Evolutionary conservation across 2,329 filamentous ascomycete species (phyloP), one percentile per base, ranked within the genome.

Genomic region (Gyromitra esculenta): DNA sequence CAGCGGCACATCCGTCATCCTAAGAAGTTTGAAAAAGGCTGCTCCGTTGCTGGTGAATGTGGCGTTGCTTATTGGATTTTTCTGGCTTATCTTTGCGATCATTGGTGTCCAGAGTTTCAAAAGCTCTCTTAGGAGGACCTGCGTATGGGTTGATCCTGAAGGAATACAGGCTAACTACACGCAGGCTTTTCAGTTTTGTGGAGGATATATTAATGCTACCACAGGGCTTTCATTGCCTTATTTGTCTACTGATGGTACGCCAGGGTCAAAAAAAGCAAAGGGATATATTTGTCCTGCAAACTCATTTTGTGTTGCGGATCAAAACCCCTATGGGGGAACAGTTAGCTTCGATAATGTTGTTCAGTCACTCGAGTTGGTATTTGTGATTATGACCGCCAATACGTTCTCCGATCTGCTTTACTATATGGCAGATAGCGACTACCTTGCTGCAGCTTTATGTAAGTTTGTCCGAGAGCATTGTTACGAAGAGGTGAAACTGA

Each of bases 371-470:
- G 94, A 99, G 84, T 86, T 98, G 74, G 94, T 99, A 1, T 99
- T 99, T 82, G 93, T 99, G 66, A 91, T 99, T 82, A 99, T 99
- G 93, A 97, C 93, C 81, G 95, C 94, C 63, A 99, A 99, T 83
- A 99, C 96, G 0, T 99, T 96, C 84, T 92, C 93, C 0, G 93
- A 98, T 83, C 85, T 98, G 68, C 93, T 99, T 86, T 99, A 99
- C 83, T 92, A 93, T 81, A 94, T 95, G 3, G 94, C 92, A 68
- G 90, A 97, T 81, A 96, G 93, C 35, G 96, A 99, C 83, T 98
- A 97, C 81, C 88, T 97, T 5, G 88, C 92, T 15, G 90, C 94
- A 2, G 93, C 94, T 0, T 85, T 98, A 1, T 99, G 80, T 81
- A 48, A 79, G 79, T 79, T 60, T 39, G 52, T 7, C 13, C n/a